phyloP scores from a whole-genome alignment of 108 stramenopile species.

The Asterionellopsis glacialis region DNA sequence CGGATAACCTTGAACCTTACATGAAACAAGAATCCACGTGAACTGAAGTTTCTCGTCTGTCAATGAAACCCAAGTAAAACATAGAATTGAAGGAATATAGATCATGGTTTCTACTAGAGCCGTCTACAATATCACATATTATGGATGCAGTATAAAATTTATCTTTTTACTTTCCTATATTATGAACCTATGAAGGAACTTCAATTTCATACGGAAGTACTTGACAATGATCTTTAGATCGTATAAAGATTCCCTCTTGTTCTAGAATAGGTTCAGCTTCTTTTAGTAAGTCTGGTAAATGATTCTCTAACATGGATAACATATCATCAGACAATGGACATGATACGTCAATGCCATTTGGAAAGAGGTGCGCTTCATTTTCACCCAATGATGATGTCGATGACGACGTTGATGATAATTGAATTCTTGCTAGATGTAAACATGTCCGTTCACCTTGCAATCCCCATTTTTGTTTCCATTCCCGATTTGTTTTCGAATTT shows the following conservation, averaged over 20 bases:
- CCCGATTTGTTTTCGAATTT: slow-evolving; percentile 49
- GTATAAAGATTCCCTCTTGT: slow-evolving; percentile 56
- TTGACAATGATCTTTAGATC: slow-evolving; percentile 8
- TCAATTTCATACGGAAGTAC: slow-evolving; percentile 20
- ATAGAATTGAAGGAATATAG: too few relatives aligned
- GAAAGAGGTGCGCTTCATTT: slow-evolving; percentile 21
- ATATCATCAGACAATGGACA: slow-evolving; percentile 64
- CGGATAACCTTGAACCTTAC: too few relatives aligned
- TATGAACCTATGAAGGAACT: too few relatives aligned
- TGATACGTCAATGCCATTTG: slow-evolving; percentile 59
- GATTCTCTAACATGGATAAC: slow-evolving; percentile 45
- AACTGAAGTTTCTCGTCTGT: too few relatives aligned
- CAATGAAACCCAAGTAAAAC: too few relatives aligned
- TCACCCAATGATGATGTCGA: too few relatives aligned
- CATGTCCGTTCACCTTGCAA: slow-evolving; percentile 62
- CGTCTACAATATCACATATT: too few relatives aligned
- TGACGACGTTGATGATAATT: slow-evolving; percentile 21
- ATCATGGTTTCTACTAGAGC: too few relatives aligned
- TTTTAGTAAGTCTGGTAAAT: slow-evolving; percentile 62
- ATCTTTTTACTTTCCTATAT: too few relatives aligned
- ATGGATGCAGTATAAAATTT: too few relatives aligned
- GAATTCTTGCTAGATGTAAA: slow-evolving; percentile 61
- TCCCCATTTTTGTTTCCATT: slow-evolving; percentile 57
- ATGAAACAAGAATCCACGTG: too few relatives aligned
- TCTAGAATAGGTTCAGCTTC: slow-evolving; percentile 39